Evolutionary conservation across 129 eudicot species (phyloP), one percentile per base, ranked within the genome.

Genomic region (Logfia minima): DNA sequence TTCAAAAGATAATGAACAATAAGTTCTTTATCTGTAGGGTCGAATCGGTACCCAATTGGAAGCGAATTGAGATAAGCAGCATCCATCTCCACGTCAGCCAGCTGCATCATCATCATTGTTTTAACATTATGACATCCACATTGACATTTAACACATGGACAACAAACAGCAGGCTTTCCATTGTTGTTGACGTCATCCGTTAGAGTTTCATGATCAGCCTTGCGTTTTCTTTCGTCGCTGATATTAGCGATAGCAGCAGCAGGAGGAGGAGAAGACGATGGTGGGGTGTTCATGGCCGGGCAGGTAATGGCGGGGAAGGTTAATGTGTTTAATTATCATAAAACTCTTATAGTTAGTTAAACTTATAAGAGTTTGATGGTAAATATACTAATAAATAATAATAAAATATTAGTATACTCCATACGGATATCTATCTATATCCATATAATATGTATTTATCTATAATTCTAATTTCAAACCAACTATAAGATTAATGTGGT

Each of bases 21-120:
- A 35, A 77, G 82, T 31, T 71, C 85, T 3, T 64, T 26, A 31
- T 82, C 85, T 8, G 39, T 43, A 0, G 78, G 78, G 2, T 11
- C 4, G 16, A 77, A 77, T 31, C 72, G 45, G 2, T 64, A 63
- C 37, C 68, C 66, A 9, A 51, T 14, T 3, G 82, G 71, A 48
- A 43, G 66, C 14, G 72, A 70, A 79, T 79, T 72, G 21, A 79
- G 76, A 79, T 70, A 6, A 59, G 8, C 35, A 6, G 5, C 72
- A n/a, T 17, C 52, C 16, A 9, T 43, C 16, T 43, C 52, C 21
- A 5, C 10, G 1, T 6, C 21, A 0, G 14, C 19, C 39, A 10
- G 14, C 69, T 29, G 29, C n/a, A 32, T 32, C 21, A 26, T 34
- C 37, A 14, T 17, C 35, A 34, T 17, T 18, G 70, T 29, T 43